Evolutionary conservation across 139 green algal species (phyloP), one percentile per base, ranked within the genome.

Genomic region (Astrephomene gubernaculifera): DNA sequence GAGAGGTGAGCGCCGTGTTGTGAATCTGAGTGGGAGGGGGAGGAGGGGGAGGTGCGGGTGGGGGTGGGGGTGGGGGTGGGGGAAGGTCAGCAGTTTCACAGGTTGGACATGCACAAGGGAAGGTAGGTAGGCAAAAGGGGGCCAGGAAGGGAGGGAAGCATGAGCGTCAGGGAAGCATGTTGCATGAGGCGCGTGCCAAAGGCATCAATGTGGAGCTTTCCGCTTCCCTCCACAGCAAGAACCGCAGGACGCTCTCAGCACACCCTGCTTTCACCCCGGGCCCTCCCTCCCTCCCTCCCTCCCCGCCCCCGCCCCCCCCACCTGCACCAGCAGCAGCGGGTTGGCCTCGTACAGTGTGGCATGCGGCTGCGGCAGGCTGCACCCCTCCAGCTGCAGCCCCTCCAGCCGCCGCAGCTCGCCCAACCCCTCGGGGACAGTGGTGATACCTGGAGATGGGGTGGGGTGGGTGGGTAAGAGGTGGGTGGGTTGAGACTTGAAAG

Each of bases 281-380:
- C n/a, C n/a, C n/a, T n/a, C n/a, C 70, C 36, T 36, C 22, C 44
- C 8, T 33, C 44, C 29, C 45, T 67, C 38, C 64, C 25, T 43
- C 12, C 76, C 22, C 24, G 27, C 27, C 39, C 57, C 53, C 43
- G 19, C 22, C 35, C 36, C 35, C 4, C 60, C 1, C 43, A 73
- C 75, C 82, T 86, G 79, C 61, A 93, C 89, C 76, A 94, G 83
- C 75, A 92, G 86, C 79, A 94, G 71, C 29, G 91, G 91, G 74
- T 93, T 90, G n/a, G 82, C 61, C 6, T 38, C 41, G 69, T 94
- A 93, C 36, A 94, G 44, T 5, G 45, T 44, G 29, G n/a, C 61
- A 24, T 86, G 60, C 7, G 89, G 87, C 9, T 72, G 24, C 17
- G 49, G 36, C 60, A 94, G 85, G 8, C 71, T 43, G 22, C 81